A percentile compares a stretch with the other conserved stretches of the same genome.
These are phyloP conservation scores for Capsella rubella DNA, from an alignment of 441 rosid genomes.

Conservation along the genomic window DNA sequence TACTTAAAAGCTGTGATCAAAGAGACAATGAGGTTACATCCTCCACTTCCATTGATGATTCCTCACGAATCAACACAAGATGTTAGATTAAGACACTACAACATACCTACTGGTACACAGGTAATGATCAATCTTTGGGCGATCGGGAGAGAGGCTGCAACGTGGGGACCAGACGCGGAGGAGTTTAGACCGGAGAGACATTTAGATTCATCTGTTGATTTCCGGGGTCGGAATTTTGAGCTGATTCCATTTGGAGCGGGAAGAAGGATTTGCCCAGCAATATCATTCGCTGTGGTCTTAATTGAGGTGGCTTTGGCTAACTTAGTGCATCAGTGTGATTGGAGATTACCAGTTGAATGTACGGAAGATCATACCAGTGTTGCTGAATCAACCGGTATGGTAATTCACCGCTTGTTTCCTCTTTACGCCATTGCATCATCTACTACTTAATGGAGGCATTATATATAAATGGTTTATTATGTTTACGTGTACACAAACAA, in stretches of 20 bases:
- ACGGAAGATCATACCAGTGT: conserved; percentile 5
- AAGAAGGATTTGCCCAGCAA: conserved; percentile 41
- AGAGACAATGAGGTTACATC: conserved; percentile 35
- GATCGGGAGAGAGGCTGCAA: conserved; percentile 35
- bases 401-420: conserved; percentile 27
- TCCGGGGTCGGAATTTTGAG: conserved; percentile 32
- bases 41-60: conserved; percentile 38
- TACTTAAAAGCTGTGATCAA: conserved; percentile 42
- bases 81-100: conserved; percentile 16
- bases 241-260: conserved; percentile 43
- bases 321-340: conserved; percentile 26
- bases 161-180: conserved; percentile 33
- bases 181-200: conserved; percentile 45
- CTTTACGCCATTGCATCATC: conserved; percentile 28
- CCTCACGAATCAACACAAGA: conserved; percentile 35
- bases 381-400: conserved; percentile 26
- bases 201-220: conserved; percentile 15
- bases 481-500: conserved; percentile 3
- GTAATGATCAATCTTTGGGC: conserved; percentile 39
- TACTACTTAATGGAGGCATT: conserved; percentile 3
- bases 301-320: conserved; percentile 37
- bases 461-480: neutral
- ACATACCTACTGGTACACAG: conserved; percentile 26
- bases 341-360: conserved; percentile 24
- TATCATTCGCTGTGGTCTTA: conserved; percentile 31